These are phyloP conservation scores for Debaryomyces coudertii DNA, from an alignment of 1,139 yeast species.

Conservation along the genomic window DNA sequence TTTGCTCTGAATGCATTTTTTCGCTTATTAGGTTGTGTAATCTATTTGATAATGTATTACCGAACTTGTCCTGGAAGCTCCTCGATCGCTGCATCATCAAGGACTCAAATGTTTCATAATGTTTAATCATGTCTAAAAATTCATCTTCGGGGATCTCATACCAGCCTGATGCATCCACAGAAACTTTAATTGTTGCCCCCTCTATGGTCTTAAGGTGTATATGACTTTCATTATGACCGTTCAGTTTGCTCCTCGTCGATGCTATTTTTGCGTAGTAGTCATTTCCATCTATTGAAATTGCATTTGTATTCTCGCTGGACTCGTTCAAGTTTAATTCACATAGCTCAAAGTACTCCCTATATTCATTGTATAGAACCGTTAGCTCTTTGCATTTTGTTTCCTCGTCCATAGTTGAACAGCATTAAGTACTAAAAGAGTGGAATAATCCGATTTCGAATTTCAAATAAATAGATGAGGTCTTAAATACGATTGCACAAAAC, in stretches of 20 bases:
- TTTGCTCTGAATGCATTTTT: conserved; percentile 3
- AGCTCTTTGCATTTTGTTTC: conserved; percentile 25
- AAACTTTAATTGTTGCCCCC: conserved; percentile 22
- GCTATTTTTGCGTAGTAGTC: conserved; percentile 9
- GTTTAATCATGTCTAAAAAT: conserved; percentile 10
- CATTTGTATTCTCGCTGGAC: neutral
- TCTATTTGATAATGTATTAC: conserved; percentile 27
- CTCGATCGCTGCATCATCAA: conserved; percentile 44
- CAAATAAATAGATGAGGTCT: neutral
- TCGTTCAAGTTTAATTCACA: conserved; percentile 20
- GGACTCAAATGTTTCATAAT: conserved; percentile 51
- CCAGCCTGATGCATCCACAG: conserved; percentile 44
- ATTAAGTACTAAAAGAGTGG: neutral
- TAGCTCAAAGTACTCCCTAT: conserved; percentile 28
- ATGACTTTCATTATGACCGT: conserved; percentile 14
- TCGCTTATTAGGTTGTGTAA: conserved; percentile 19
- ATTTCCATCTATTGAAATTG: neutral
- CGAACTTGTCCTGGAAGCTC: conserved; percentile 35
- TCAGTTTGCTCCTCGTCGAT: conserved; percentile 13
- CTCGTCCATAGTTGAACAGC: conserved; percentile 1
- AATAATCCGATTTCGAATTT: neutral
- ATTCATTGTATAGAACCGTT: conserved; percentile 28
- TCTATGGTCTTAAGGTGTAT: conserved; percentile 26
- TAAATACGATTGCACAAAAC: conserved; percentile 2
- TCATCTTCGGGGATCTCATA: conserved; percentile 16